These are phyloP conservation scores for Artemisia argyi DNA, from an alignment of 129 eudicot genomes.

Conservation along the genomic window DNA sequence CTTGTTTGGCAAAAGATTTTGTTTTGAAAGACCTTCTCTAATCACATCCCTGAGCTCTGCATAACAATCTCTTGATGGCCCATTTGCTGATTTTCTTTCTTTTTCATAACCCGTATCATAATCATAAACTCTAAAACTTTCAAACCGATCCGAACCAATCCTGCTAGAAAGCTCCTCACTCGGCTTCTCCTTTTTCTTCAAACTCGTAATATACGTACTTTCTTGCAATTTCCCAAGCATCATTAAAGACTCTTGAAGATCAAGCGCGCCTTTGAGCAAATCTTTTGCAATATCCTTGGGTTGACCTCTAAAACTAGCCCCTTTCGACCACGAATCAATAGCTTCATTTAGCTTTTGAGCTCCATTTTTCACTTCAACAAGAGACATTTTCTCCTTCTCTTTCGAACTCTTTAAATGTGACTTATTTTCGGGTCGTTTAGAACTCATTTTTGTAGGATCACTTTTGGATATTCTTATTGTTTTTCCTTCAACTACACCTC, in stretches of 20 bases:
- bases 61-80: constrained; percentile 62
- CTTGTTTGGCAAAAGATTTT: constrained; percentile 56
- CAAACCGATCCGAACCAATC: constrained; percentile 34
- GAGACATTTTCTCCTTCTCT: constrained; percentile 36
- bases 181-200: constrained; percentile 50
- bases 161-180: constrained; percentile 32
- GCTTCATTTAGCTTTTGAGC: constrained; percentile 63
- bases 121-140: constrained; percentile 32
- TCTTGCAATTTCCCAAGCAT: constrained; percentile 76
- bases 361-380: constrained; percentile 63
- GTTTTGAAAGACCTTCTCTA: constrained; percentile 65
- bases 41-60: constrained; percentile 73
- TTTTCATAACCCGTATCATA: constrained; percentile 31
- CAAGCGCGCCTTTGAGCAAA: constrained; percentile 78
- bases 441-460: constrained; percentile 33
- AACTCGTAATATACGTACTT: constrained; percentile 43
- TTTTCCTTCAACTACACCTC: constrained; percentile 75
- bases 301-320: constrained; percentile 35
- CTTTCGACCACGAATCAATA: constrained; percentile 66
- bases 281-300: constrained; percentile 60
- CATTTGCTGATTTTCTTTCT: constrained; percentile 43
- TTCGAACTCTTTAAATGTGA: constrained; percentile 29
- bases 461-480: constrained; percentile 58
- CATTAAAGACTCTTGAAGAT: constrained; percentile 65
- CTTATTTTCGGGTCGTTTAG: constrained; percentile 30